Base-by-base conservation (phyloP, 2,329 filamentous ascomycete species). In the Sporothrix pseudoabietina region DNA sequence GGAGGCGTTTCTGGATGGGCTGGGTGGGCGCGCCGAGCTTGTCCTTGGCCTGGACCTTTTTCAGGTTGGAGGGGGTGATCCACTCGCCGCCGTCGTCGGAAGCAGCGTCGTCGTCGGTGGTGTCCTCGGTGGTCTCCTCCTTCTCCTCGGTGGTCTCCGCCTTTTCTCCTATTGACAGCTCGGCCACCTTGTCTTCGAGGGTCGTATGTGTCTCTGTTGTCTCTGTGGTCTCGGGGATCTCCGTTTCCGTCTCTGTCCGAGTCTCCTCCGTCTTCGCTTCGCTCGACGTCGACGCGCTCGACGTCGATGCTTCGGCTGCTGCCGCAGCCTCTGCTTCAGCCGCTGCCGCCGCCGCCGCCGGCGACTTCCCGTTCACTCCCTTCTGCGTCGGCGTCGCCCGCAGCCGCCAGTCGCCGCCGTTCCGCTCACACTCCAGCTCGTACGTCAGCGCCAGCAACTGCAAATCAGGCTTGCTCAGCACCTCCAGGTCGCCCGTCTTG, bases 41-140 rank as follows among this genome's bases (percentile, higher is more conserved):
- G 77, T 95, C 90, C 79, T 90, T 88, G 74, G 88, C 89, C 83
- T 96, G 92, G 79, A 93, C 91, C 80, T 93, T 92, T 80, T 94
- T 92, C 77, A 99, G 87, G 82, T 98, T 99, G 55, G 91, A 91
- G 0, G 95, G 94, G 0, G 96, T 98, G 80, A 98, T 98, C 95
- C 95, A 98, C 78, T 91, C 93, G 76, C 86, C 87, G 32, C 80
- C 79, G 39, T 81, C 79, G n/a, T 82, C 79, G 8, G 57, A 63
- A 3, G 57, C 57, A 9, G 78, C 78, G n/a, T 80, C 81, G 22
- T 81, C 81, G 6, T 69, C 72, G 3, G 19, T 26, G 1, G 19
- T 12, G 16, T 49, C 69, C 1, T 70, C 57, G 16, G 57, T 63
- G 52, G 47, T 8, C 12, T 79, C 76, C 26, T 81, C 39, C 41